Conservation (phyloP, 2,329 filamentous ascomycete genomes). For the Claviceps quebecensis region DNA sequence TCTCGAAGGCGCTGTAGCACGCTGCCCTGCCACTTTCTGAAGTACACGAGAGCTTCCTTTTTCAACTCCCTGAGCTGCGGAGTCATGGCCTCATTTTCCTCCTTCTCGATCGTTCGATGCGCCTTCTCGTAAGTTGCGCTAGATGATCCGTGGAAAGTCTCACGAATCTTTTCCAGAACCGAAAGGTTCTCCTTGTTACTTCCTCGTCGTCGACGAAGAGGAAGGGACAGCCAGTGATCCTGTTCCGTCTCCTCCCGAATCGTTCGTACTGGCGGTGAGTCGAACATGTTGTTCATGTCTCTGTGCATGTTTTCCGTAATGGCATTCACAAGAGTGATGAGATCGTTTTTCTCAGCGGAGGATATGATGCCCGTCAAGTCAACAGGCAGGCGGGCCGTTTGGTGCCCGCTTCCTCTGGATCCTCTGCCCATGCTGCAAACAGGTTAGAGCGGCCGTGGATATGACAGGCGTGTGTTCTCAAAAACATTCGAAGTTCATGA, state of each 20-base stretch:
- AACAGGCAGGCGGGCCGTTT: constrained; percentile 27
- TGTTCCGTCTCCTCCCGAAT: constrained; percentile 17
- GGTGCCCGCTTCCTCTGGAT: constrained; percentile 19
- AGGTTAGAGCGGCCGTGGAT: neutral
- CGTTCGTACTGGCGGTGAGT: constrained; percentile 26
- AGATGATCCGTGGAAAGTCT: constrained; percentile 1
- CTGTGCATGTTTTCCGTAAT: constrained; percentile 42
- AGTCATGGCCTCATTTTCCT: constrained; percentile 22
- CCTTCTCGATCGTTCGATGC: constrained; percentile 17
- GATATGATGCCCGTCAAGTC: constrained; percentile 38
- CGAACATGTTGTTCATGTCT: constrained; percentile 38
- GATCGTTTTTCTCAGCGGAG: constrained; percentile 33
- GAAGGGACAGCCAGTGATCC: constrained; percentile 22
- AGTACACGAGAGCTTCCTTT: constrained; percentile 54
- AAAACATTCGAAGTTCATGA: neutral
- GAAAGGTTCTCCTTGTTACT: constrained; percentile 12
- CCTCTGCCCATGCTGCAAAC: constrained; percentile 24
- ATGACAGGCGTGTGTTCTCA: constrained; percentile 1
- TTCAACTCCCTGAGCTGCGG: constrained; percentile 49
- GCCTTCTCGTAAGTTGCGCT: constrained; percentile 14
- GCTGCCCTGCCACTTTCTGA: constrained; percentile 65
- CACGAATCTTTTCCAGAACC: constrained; percentile 3
- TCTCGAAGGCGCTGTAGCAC: constrained; percentile 60
- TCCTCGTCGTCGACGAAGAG: constrained; percentile 13
- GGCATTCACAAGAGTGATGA: constrained; percentile 34